Conservation (phyloP, 306 rosid genomes). For the Datisca glomerata region DNA sequence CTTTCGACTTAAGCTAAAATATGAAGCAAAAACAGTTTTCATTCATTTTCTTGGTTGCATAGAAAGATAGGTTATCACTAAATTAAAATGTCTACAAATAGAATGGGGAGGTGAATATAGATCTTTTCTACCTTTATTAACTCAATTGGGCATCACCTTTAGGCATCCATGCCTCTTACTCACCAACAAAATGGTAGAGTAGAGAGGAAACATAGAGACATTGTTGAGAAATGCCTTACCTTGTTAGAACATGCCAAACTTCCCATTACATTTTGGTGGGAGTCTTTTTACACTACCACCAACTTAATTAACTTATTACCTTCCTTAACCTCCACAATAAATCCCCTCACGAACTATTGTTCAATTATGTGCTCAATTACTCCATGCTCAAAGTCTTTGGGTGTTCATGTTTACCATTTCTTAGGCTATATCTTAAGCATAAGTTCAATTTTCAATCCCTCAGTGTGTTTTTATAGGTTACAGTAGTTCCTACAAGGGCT, state of each 20-base stretch:
- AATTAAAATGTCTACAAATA: not conserved
- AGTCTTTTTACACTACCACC: too few species aligned
- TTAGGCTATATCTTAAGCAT: not conserved
- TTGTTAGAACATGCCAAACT: too few species aligned
- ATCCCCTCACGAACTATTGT: not conserved
- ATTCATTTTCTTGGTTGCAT: not conserved
- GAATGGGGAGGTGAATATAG: too few species aligned
- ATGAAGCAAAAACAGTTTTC: too few species aligned
- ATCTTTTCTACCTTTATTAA: not conserved
- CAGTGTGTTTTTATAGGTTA: too few species aligned
- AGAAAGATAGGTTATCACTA: too few species aligned
- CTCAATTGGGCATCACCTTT: too few species aligned
- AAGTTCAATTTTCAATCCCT: too few species aligned
- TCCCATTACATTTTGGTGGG: not conserved
- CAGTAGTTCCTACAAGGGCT: too few species aligned
- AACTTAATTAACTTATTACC: not conserved
- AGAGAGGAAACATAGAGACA: not conserved
- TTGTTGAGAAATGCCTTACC: too few species aligned
- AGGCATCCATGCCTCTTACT: too few species aligned
- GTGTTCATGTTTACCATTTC: not conserved
- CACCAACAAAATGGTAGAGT: too few species aligned
- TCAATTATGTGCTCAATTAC: not conserved
- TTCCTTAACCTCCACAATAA: not conserved
- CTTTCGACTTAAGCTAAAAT: not conserved
- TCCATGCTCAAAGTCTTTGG: not conserved